Evolutionary conservation across 1,284 basidiomycete genomes (phyloP).

Genomic region (Puccinia triticina): DNA sequence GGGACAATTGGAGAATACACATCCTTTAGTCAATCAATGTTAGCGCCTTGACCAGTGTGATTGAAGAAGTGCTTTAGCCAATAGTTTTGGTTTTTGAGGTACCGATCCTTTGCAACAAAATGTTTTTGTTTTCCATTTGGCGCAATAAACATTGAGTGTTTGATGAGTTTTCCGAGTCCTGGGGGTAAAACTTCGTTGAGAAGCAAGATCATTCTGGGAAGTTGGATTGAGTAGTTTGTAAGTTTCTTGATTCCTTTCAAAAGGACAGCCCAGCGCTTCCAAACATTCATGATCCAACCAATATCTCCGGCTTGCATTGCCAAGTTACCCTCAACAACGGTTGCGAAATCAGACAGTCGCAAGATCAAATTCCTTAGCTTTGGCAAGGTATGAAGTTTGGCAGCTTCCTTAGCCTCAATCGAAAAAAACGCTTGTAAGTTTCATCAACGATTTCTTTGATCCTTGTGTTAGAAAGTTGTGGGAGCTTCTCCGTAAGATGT

Average conservation of each 20-base stretch:
- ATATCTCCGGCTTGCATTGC: constrained; percentile 26
- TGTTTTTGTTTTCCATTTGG: not conserved
- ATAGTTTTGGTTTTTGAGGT: constrained; percentile 13
- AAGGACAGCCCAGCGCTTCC: constrained; percentile 11
- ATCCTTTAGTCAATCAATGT: constrained; percentile 14
- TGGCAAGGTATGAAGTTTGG: not conserved
- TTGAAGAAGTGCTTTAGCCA: constrained; percentile 39
- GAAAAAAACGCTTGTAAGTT: not conserved
- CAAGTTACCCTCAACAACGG: not conserved
- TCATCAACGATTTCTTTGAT: no score
- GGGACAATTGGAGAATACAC: constrained; percentile 10
- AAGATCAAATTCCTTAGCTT: not conserved
- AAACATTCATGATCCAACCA: not conserved
- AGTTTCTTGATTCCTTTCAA: not conserved
- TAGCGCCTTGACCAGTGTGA: constrained; percentile 9
- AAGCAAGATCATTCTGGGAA: not conserved
- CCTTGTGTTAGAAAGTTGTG: no score
- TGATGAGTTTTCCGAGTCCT: not conserved
- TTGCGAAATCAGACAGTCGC: not conserved
- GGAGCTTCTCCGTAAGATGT: not conserved
- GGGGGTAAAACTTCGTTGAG: not conserved
- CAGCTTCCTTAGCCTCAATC: not conserved
- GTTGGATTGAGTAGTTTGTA: not conserved
- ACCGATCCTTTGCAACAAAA: constrained; percentile 17
- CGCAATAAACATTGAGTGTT: not conserved